Percentiles rank a stretch among this genome's conserved stretches.
phyloP scores from a whole-genome alignment of 2,329 filamentous ascomycete genomes.

The Passalora sequoiae region DNA sequence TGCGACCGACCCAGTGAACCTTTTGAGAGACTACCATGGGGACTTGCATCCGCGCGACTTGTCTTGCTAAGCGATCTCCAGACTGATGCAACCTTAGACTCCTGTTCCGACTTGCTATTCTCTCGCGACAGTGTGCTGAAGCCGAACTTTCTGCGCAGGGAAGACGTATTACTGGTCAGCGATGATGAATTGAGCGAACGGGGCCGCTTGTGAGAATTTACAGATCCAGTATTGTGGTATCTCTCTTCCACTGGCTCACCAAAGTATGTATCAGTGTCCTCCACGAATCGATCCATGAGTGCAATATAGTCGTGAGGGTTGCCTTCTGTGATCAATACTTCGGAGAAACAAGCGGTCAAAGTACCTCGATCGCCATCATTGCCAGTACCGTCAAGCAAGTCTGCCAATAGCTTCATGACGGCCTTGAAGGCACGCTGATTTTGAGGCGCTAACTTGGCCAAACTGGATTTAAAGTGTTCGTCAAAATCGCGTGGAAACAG shows the following conservation, averaged over 20 bases:
- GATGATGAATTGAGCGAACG: constrained; percentile 65
- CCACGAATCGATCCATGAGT: constrained; percentile 78
- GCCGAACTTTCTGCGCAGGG: constrained; percentile 76
- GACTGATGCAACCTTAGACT: constrained; percentile 68
- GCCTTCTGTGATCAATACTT: constrained; percentile 73
- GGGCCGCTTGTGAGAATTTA: constrained; percentile 44
- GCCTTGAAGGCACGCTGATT: constrained; percentile 72
- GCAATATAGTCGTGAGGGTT: constrained; percentile 80
- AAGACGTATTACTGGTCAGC: constrained; percentile 78
- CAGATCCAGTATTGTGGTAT: constrained; percentile 20
- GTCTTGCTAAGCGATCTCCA: constrained; percentile 87
- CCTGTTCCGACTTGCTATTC: constrained; percentile 66
- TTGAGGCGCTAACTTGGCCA: constrained; percentile 52
- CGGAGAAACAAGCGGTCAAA: constrained; percentile 80
- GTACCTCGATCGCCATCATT: constrained; percentile 89
- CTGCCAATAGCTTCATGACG: constrained; percentile 78
- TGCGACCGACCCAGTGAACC: constrained; percentile 63
- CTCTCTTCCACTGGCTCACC: constrained; percentile 51
- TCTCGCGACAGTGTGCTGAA: constrained; percentile 68
- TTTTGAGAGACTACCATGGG: constrained; percentile 60
- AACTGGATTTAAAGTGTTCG: constrained; percentile 51
- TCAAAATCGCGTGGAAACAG: constrained; percentile 67
- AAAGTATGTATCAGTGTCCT: constrained; percentile 86
- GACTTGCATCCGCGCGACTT: constrained; percentile 56
- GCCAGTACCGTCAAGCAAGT: constrained; percentile 80